A percentile compares a stretch with the other conserved stretches of the same genome.
Evolutionary conservation across 257 asterid species (phyloP).

Genomic region (Fraxinus americana): DNA sequence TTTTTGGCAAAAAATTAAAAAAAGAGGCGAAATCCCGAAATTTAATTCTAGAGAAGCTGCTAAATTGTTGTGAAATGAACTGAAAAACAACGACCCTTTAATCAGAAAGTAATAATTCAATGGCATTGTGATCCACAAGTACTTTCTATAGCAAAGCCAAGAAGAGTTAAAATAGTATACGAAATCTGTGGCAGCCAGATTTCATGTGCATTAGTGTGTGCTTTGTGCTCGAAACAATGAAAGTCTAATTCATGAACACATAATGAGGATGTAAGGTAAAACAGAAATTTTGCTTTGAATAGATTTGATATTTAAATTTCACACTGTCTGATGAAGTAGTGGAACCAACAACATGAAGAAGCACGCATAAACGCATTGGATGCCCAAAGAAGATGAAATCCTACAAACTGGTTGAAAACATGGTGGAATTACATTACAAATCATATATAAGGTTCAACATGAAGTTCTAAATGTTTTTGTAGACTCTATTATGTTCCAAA

Average conservation of each 20-base stretch:
- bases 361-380: no score
- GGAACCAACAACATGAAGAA: no score
- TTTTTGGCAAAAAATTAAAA: constrained; percentile 32
- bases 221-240: constrained; percentile 6
- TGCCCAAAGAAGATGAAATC: no score
- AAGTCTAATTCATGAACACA: background rate
- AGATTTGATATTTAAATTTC: no score
- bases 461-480: no score
- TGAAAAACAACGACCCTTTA: constrained; percentile 32
- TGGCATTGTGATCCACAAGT: constrained; percentile 40
- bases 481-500: no score
- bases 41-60: constrained; percentile 54
- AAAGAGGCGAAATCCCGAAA: constrained; percentile 39
- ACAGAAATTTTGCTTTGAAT: no score
- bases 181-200: background rate
- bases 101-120: constrained; percentile 27
- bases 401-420: no score
- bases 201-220: constrained; percentile 9
- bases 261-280: no score
- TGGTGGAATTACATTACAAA: no score
- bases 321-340: no score
- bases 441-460: no score
- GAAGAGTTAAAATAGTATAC: constrained; percentile 15
- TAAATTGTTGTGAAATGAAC: constrained; percentile 48
- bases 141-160: constrained; percentile 29